Evolutionary conservation across 768 basidiomycete genomes (phyloP), one percentile per base, ranked within the genome.

Genomic region (Russula sp.): DNA sequence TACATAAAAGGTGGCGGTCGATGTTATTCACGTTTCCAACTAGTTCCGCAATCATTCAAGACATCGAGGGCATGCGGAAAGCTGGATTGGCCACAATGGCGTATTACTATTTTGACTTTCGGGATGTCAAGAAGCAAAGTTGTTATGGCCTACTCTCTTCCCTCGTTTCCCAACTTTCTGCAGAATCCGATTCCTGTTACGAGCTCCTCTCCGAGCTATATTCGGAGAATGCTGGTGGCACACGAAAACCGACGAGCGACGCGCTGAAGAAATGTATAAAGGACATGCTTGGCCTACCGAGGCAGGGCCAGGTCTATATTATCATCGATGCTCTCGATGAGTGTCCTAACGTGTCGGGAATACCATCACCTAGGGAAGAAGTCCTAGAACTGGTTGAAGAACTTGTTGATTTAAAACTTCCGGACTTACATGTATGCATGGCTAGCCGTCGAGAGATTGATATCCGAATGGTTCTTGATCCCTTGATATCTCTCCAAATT

Each of bases 311-410:
- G n/a, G n/a, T n/a, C n/a, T n/a, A n/a, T n/a, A n/a, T n/a, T n/a
- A n/a, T n/a, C n/a, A n/a, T 58, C 0, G 60, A 61, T 34, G 60
- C 54, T 4, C 46, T 61, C 5, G 60, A 61, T 5, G 60, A 61
- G 32, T 61, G 60, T n/a, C 47, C 54, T 6, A 35, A 50, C 18
- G 2, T 18, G 5, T 13, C 48, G 14, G 60, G 54, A 22, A 43
- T 25, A 3, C 47, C 47, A 6, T 20, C 59, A 1, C n/a, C 43
- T 0, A 22, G n/a, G n/a, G n/a, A n/a, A n/a, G n/a, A n/a, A n/a
- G n/a, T n/a, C n/a, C n/a, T n/a, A n/a, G n/a, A n/a, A 1, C 16
- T 34, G 11, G 1, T 61, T 42, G 53, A 38, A 20, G 39, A 38
- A 3, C 38, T 61, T 7, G 10, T 42, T 7, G 36, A 16, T 18